Evolutionary conservation across 2,329 filamentous ascomycete species (phyloP).

Genomic region (Claviceps sp.): DNA sequence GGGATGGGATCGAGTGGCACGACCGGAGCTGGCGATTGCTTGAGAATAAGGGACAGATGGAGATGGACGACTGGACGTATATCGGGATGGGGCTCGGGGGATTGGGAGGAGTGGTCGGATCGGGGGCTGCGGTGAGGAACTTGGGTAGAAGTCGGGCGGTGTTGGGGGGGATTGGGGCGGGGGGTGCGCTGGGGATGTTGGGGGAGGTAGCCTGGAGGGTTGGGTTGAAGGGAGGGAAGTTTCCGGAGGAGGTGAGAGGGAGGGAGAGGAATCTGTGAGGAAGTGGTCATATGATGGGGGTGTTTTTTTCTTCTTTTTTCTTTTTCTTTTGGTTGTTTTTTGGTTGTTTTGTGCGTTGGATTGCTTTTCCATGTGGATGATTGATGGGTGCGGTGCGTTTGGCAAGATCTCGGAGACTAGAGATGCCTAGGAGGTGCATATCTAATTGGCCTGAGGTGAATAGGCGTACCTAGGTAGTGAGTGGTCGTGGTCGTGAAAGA

Average conservation of each 20-base stretch:
- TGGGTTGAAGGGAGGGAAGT: constrained; percentile 31
- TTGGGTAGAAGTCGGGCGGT: constrained; percentile 24
- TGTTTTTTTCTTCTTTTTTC: not conserved
- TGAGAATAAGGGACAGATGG: constrained; percentile 42
- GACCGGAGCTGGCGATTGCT: constrained; percentile 49
- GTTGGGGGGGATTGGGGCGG: constrained; percentile 31
- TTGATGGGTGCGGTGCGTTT: too few species aligned
- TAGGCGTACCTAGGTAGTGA: too few species aligned
- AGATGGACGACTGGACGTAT: constrained; percentile 42
- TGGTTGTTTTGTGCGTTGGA: not conserved
- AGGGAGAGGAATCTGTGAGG: not conserved
- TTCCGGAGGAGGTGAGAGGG: constrained; percentile 14
- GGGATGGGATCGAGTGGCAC: constrained; percentile 48
- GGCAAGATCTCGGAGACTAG: too few species aligned
- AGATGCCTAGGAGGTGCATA: too few species aligned
- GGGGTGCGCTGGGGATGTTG: constrained; percentile 34
- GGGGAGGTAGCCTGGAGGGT: constrained; percentile 37
- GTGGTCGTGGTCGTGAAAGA: too few species aligned
- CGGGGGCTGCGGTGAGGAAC: constrained; percentile 12
- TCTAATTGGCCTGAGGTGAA: too few species aligned
- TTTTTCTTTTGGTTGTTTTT: not conserved
- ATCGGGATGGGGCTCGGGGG: constrained; percentile 24
- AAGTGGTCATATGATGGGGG: too few species aligned
- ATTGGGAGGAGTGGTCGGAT: constrained; percentile 19
- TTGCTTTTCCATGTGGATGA: not conserved